Conservation (phyloP, 148 eudicot species). For the Pharnaceum exiguum region DNA sequence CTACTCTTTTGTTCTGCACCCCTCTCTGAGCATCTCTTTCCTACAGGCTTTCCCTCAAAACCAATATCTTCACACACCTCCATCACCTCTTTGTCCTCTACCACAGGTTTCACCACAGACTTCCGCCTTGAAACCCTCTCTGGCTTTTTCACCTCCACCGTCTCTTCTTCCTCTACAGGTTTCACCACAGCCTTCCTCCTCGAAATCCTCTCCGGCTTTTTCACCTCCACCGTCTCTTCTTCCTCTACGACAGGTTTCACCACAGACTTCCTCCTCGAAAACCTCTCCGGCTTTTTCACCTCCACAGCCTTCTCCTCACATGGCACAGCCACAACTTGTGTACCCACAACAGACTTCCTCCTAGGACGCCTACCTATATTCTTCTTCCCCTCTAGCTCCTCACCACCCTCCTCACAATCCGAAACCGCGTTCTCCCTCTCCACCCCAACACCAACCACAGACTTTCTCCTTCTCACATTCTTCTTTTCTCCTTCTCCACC, state of each 20-base stretch:
- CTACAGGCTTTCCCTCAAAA: neutral
- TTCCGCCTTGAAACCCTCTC: neutral
- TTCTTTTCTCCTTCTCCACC: no score
- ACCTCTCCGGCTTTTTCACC: neutral
- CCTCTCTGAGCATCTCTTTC: neutral
- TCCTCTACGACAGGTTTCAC: neutral
- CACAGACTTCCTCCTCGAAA: constrained; percentile 11
- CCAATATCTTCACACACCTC: neutral
- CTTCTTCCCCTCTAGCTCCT: no score
- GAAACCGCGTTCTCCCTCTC: neutral
- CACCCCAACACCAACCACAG: neutral
- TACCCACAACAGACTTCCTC: no score
- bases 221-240: neutral
- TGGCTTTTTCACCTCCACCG: no score
- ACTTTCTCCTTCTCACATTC: neutral
- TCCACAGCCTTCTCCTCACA: neutral
- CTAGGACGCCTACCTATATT: no score
- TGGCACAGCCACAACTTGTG: no score
- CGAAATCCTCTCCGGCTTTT: neutral
- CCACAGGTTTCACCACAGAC: no score
- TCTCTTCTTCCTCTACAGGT: neutral
- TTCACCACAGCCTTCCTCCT: neutral
- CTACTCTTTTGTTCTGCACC: constrained; percentile 7
- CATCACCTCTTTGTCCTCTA: no score
- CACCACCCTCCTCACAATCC: neutral